Base-by-base conservation (phyloP, 1,139 yeast species). In the Blastobotrys aristatus region DNA sequence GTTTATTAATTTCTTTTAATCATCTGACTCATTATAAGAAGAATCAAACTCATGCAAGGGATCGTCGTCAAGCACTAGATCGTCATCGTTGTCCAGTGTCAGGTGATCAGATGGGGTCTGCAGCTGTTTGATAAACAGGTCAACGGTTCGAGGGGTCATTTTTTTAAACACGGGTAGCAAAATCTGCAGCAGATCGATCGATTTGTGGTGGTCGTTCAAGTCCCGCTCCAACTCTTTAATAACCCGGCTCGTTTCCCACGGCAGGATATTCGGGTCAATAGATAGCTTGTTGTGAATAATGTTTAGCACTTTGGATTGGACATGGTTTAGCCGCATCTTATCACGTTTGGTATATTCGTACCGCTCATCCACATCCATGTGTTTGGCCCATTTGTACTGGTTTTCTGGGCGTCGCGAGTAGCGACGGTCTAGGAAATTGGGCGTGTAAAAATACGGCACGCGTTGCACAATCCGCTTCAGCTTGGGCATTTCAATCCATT, bases 391-490 rank as follows among this genome's bases (percentile, higher is more conserved):
- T 0, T 66, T 61, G 39, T 67, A 66, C 47, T 60, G 65, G 6
- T 48, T 40, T 31, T 57, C 61, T 7, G 53, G 54, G 22, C 50
- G 42, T 8, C 57, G 54, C 46, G 72, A 74, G 58, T 75, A 79
- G 40, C 80, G 62, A 1, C 71, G 60, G 55, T 76, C 74, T 27
- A 71, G 57, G 1, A 66, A 58, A 2, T 72, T 65, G 0, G 82
- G 75, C 0, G 88, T 77, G 24, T 76, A 71, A 36, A 82, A 58
- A 54, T 76, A 80, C 0, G 89, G 89, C 13, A 82, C 73, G 36
- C 77, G 70, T 54, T 79, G 80, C 6, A 72, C 60, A 4, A 66
- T 47, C 17, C 67, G 61, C 10, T 22, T 34, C 40, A 40, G 32
- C 21, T 57, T 55, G 20, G 42, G 50, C 38, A 49, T 54, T 27